phyloP scores from a whole-genome alignment of 345 rosid genomes.

The Erysimum cheiranthoides region DNA sequence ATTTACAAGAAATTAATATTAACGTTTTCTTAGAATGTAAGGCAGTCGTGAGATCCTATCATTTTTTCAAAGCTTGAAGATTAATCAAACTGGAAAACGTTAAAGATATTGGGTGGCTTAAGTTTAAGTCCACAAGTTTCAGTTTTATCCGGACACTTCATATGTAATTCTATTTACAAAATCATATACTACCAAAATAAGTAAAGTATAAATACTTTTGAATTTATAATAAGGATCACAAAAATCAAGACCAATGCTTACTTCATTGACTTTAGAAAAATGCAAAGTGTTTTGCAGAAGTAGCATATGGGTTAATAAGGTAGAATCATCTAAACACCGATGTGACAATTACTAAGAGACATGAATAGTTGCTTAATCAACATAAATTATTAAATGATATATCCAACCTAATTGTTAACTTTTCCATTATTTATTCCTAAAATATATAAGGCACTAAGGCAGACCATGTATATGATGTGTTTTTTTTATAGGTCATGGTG shows the following conservation, averaged over 20 bases:
- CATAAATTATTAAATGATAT: background rate
- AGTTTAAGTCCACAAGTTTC: constrained; percentile 34
- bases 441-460: constrained; percentile 10
- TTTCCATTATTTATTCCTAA: constrained; percentile 5
- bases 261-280: constrained; percentile 36
- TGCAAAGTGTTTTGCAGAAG: constrained; percentile 26
- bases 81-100: constrained; percentile 41
- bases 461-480: constrained; percentile 28
- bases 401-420: constrained; percentile 33
- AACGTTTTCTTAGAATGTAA: constrained; percentile 41
- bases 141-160: background rate
- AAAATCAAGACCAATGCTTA: constrained; percentile 29
- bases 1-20: background rate
- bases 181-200: background rate
- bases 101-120: constrained; percentile 8
- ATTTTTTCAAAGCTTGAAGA: constrained; percentile 30
- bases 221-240: background rate
- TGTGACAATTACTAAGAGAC: constrained; percentile 46
- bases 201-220: background rate
- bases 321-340: constrained; percentile 28
- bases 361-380: constrained; percentile 33
- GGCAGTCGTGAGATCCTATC: constrained; percentile 47
- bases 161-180: background rate
- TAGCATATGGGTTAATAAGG: constrained; percentile 44
- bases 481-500: constrained; percentile 29